These are phyloP conservation scores for Scedosporium minutisporum DNA, from an alignment of 2,329 filamentous ascomycete species.

Conservation along the genomic window DNA sequence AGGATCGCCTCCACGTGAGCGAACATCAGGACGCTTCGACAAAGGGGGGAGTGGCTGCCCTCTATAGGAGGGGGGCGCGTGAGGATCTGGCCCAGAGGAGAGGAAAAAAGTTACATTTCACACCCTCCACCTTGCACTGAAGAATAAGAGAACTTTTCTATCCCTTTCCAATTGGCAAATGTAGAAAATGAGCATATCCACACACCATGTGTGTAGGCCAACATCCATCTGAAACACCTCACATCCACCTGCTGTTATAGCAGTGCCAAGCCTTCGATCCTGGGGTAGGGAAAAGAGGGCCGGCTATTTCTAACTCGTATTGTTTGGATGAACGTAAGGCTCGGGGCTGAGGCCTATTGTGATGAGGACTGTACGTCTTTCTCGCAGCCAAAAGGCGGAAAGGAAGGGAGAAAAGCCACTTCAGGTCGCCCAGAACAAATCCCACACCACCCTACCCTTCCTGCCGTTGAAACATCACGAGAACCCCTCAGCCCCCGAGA, in stretches of 20 bases:
- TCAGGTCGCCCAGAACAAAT: background rate
- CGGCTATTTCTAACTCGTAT: background rate
- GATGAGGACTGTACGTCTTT: background rate
- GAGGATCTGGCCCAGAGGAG: background rate
- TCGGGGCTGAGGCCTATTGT: background rate
- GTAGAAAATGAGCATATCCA: background rate
- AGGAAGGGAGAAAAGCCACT: background rate
- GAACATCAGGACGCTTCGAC: background rate
- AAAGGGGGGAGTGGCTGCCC: background rate
- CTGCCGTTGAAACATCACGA: constrained; percentile 1
- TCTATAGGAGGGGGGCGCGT: background rate
- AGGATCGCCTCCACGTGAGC: background rate
- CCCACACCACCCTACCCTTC: background rate
- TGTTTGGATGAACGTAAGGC: background rate
- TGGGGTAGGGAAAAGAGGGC: background rate
- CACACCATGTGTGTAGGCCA: background rate
- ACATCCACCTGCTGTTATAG: background rate
- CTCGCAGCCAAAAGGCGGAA: background rate
- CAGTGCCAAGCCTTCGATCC: background rate
- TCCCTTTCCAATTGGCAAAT: background rate
- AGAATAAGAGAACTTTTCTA: background rate
- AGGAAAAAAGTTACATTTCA: background rate
- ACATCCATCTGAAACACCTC: background rate
- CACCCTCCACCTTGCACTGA: background rate
- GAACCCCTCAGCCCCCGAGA: background rate